Base-by-base conservation (phyloP, 1,284 basidiomycete species). In the Moesziomyces sp. region DNA sequence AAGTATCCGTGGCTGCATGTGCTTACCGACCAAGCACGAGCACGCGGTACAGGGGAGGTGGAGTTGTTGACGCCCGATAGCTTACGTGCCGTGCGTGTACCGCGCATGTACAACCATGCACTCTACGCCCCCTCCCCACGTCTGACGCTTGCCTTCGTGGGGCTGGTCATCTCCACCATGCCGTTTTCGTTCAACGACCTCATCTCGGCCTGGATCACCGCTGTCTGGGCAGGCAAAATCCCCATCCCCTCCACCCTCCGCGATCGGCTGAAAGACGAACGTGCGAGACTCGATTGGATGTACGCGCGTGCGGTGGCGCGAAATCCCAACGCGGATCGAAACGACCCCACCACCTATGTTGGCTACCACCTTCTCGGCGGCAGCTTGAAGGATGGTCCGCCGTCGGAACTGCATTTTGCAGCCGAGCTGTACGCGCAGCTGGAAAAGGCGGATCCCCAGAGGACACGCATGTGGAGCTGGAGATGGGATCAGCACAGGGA, bases 1-100 rank as follows among this genome's bases (percentile, higher is more conserved):
- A 65, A 60, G 38, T 78, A 67, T 47, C 73, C 69, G 1, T 79
- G 68, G 52, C 50, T 78, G 26, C 57, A 77, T 49, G 60, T 79
- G 0, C 62, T 79, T 3, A 65, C 65, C 13, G 61, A 71, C 16
- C 46, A 47, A 9, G 58, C 73, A 0, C 46, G 62, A 7, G 9
- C 46, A 1, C 30, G 10, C 1, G 51, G 52, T 5, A 26, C 33
- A 1, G 26, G 19, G 0, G 40, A 65, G 26, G 45, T 55, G n/a
- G 55, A 55, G 42, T 55, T 5, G 6, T 44, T 69, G n/a, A 67
- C 58, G 14, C 64, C 65, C 5, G 62, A 64, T 18, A 8, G 14
- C 18, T 35, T 70, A 5, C 50, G 66, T 10, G 71, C 44, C 1
- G 64, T 53, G 5, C 52, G 68, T 0, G 61, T 69, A 14, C 76